phyloP scores from a whole-genome alignment of 306 rosid species.

The Mimosa pudica region DNA sequence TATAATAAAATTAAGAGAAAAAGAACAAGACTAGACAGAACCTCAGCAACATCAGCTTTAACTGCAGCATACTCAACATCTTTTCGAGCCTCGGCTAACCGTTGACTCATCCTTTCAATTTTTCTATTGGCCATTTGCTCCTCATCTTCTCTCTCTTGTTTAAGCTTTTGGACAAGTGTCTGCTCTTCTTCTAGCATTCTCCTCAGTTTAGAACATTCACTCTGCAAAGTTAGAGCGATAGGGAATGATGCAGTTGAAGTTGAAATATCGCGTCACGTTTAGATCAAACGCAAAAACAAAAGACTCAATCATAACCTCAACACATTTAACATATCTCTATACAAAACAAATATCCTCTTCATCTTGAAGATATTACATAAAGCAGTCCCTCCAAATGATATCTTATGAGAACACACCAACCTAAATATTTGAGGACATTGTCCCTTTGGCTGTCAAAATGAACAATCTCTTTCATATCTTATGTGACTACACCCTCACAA shows the following conservation, averaged over 20 bases:
- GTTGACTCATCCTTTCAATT: background rate
- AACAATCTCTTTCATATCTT: too few species aligned
- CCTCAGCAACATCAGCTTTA: background rate
- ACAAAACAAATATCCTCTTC: background rate
- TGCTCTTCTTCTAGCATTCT: background rate
- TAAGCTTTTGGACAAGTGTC: background rate
- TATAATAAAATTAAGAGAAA: background rate
- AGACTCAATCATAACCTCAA: background rate
- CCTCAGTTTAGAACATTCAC: constrained; percentile 3
- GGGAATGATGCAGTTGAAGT: background rate
- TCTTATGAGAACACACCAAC: too few species aligned
- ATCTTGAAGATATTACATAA: too few species aligned
- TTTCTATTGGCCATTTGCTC: too few species aligned
- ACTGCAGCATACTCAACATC: background rate
- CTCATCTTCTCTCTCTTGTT: background rate
- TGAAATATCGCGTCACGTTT: background rate
- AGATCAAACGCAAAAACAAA: background rate
- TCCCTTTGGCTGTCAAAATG: too few species aligned
- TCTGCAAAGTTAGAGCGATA: background rate
- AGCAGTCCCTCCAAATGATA: too few species aligned
- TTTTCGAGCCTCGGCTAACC: background rate
- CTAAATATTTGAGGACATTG: too few species aligned
- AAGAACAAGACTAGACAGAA: background rate
- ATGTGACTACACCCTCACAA: too few species aligned
- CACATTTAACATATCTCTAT: background rate